Evolutionary conservation across 208 protist genomes (phyloP).

Genomic region (Naegleria gruberi): DNA sequence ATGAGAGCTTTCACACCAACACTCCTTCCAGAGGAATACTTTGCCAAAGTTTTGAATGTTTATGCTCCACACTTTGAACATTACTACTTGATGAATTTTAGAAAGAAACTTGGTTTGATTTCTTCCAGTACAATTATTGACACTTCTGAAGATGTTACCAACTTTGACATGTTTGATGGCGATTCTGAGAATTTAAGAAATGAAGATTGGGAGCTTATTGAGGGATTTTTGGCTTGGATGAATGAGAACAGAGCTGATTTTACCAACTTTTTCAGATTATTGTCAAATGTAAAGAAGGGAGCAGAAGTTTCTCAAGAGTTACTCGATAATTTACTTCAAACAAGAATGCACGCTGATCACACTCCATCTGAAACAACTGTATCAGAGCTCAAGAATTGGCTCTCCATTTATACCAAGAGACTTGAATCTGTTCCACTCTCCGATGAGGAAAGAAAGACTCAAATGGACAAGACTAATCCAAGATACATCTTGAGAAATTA

Average conservation of each 20-base stretch:
- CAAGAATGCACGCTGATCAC: neutral
- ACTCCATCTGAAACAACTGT: neutral
- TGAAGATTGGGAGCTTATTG: neutral
- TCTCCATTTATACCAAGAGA: neutral
- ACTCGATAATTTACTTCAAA: neutral
- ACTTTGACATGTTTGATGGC: neutral
- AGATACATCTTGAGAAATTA: conserved; percentile 32
- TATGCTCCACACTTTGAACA: neutral
- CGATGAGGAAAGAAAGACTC: neutral
- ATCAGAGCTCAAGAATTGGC: neutral
- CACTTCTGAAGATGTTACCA: neutral
- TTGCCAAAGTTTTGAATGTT: no score
- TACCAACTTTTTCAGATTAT: neutral
- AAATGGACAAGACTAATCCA: conserved; percentile 34
- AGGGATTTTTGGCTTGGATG: neutral
- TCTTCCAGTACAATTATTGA: neutral
- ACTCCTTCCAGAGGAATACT: neutral
- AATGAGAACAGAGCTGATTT: neutral
- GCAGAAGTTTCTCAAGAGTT: neutral
- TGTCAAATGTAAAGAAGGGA: neutral
- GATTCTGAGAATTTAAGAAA: neutral
- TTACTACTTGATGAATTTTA: neutral
- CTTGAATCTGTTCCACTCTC: neutral
- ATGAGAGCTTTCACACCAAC: neutral
- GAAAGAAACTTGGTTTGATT: neutral